Percentiles rank a stretch among this genome's conserved stretches.
These are phyloP conservation scores for Talaromyces sp. DNA, from an alignment of 2,329 filamentous ascomycete species.

Conservation along the genomic window DNA sequence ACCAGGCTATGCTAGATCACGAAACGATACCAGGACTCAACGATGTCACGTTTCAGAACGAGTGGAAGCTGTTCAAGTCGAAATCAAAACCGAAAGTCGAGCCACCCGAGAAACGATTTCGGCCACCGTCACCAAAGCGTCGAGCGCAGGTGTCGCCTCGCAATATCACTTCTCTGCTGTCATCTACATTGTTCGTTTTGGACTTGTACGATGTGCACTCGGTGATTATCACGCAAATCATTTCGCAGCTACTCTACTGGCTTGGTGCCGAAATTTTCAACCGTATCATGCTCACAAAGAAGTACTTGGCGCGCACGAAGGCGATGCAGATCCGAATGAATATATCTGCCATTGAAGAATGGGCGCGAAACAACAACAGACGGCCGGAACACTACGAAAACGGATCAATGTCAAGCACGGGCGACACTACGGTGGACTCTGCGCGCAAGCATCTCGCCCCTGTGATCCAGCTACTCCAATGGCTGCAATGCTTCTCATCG, in stretches of 20 bases:
- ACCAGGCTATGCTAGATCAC: conserved; percentile 90
- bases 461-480: conserved; percentile 88
- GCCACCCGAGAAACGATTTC: conserved; percentile 80
- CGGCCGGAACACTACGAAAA: conserved; percentile 94
- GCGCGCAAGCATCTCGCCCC: conserved; percentile 80
- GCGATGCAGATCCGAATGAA: conserved; percentile 99
- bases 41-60: conserved; percentile 93
- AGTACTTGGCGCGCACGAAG: conserved; percentile 91
- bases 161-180: conserved; percentile 91
- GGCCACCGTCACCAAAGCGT: conserved; percentile 88
- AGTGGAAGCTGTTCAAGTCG: conserved; percentile 94
- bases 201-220: conserved; percentile 99
- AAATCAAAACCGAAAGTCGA: conserved; percentile 85
- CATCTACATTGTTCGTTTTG: conserved; percentile 91
- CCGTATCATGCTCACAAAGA: conserved; percentile 91
- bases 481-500: conserved; percentile 96
- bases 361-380: conserved; percentile 88
- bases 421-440: conserved; percentile 80
- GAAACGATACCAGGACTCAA: conserved; percentile 97
- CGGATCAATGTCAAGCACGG: conserved; percentile 76
- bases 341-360: conserved; percentile 88
- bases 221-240: conserved; percentile 85
- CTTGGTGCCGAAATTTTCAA: conserved; percentile 95
- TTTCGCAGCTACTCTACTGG: conserved; percentile 94
- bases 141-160: conserved; percentile 86